phyloP scores from a whole-genome alignment of 495 filamentous ascomycete genomes.

The Penicillium taxi region DNA sequence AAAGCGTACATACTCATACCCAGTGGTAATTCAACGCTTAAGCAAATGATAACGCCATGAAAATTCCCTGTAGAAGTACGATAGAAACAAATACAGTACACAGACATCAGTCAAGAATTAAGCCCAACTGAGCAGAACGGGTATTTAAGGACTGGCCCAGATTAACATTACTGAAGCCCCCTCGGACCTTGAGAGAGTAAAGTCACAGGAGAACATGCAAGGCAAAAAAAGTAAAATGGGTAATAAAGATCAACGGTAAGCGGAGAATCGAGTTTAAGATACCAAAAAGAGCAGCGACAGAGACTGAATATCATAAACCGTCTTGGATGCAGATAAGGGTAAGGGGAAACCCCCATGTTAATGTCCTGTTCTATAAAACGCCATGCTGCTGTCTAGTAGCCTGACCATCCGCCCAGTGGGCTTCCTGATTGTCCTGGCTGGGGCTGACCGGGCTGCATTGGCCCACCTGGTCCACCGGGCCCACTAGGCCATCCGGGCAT shows the following conservation, averaged over 20 bases:
- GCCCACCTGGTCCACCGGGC: constrained; percentile 23
- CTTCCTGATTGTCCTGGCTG: constrained; percentile 38
- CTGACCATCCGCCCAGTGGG: constrained; percentile 38
- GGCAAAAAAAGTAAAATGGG: constrained; percentile 10
- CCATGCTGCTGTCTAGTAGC: constrained; percentile 28
- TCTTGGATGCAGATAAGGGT: constrained; percentile 9
- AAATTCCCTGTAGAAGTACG: constrained; percentile 5
- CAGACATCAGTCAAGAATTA: constrained; percentile 6
- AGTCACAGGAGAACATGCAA: constrained; percentile 24
- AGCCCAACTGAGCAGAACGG: constrained; percentile 29
- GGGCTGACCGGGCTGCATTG: constrained; percentile 39
- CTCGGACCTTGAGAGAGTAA: constrained; percentile 21
- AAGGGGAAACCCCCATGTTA: constrained; percentile 9
- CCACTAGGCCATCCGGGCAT: constrained; percentile 37
- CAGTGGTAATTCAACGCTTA: constrained; percentile 11
- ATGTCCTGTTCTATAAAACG: constrained; percentile 28
- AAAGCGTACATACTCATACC: constrained; percentile 22
- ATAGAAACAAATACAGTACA: constrained; percentile 8
- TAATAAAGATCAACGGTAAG: constrained; percentile 13
- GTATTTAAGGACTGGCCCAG: constrained; percentile 39
- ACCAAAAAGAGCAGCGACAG: constrained; percentile 9
- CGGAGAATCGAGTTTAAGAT: constrained; percentile 14
- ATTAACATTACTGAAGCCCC: constrained; percentile 32
- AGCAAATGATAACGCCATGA: constrained; percentile 9
- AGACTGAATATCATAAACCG: constrained; percentile 7